Percentiles rank a stretch among this genome's conserved stretches.
These are phyloP conservation scores for Dothideomycetidae sp. DNA, from an alignment of 2,329 filamentous ascomycete species.

Conservation along the genomic window DNA sequence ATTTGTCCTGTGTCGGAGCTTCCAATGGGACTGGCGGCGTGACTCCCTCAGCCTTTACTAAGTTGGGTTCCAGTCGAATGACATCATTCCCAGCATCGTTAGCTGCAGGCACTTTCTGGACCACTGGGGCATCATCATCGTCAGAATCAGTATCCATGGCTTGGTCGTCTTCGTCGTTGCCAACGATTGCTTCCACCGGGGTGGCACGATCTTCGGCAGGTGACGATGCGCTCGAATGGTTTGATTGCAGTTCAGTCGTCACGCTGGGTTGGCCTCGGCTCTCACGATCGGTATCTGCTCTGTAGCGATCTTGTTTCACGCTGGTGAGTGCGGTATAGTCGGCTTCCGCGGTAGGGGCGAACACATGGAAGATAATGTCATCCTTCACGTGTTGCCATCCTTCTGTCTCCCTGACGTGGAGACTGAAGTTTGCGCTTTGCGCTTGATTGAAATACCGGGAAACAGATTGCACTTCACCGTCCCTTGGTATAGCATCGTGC, in stretches of 20 bases:
- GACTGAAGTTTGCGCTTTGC: constrained; percentile 30
- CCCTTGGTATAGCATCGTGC: constrained; percentile 23
- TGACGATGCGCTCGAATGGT: not conserved
- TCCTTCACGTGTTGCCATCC: constrained; percentile 36
- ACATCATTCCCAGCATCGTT: constrained; percentile 12
- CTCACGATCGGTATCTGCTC: no score
- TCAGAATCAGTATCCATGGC: constrained; percentile 13
- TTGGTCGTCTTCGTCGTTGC: constrained; percentile 10
- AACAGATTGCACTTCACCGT: constrained; percentile 31
- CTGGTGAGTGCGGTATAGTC: constrained; percentile 30
- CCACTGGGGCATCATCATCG: constrained; percentile 4
- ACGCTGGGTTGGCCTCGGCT: constrained; percentile 13
- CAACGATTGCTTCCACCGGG: constrained; percentile 13
- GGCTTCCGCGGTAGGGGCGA: constrained; percentile 25
- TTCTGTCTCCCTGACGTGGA: constrained; percentile 33
- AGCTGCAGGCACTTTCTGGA: constrained; percentile 1
- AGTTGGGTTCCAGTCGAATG: constrained; percentile 17
- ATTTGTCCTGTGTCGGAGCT: constrained; percentile 18
- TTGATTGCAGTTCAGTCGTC: not conserved
- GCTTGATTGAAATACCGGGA: constrained; percentile 36
- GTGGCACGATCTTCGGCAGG: constrained; percentile 12
- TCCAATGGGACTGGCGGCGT: no score
- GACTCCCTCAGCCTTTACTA: no score
- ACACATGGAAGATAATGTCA: constrained; percentile 36
- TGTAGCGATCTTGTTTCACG: no score